Conservation (phyloP, 2,329 filamentous ascomycete genomes). For the Chrysosporium queenslandicum region DNA sequence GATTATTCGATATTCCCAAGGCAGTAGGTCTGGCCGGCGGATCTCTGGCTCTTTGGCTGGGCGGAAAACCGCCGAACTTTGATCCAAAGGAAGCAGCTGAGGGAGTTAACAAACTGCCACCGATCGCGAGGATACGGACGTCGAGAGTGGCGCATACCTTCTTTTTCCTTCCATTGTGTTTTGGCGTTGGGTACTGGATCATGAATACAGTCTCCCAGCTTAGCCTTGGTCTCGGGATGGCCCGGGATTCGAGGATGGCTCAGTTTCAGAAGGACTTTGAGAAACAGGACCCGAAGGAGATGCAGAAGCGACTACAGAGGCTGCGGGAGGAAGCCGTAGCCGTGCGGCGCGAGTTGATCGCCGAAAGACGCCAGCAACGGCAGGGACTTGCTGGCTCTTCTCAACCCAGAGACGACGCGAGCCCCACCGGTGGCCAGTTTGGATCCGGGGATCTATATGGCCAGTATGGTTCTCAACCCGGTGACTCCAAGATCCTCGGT, state of each 20-base stretch:
- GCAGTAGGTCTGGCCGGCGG: background rate
- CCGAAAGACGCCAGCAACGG: background rate
- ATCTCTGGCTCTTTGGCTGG: background rate
- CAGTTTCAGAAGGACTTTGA: background rate
- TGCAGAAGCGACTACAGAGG: background rate
- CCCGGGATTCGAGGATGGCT: background rate
- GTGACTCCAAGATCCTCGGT: conserved; percentile 11
- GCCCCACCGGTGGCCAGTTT: conserved; percentile 7
- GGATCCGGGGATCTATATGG: background rate
- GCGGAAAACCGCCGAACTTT: background rate
- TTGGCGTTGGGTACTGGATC: conserved; percentile 1
- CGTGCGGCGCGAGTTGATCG: background rate
- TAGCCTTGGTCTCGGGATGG: background rate
- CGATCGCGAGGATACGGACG: background rate
- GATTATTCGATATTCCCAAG: conserved; percentile 1
- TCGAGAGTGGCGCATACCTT: background rate
- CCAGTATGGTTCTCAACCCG: conserved; percentile 3
- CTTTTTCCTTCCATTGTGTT: background rate
- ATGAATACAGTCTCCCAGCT: background rate
- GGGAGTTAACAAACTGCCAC: background rate
- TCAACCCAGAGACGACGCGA: conserved; percentile 7
- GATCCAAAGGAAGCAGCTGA: background rate
- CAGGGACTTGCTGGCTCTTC: background rate
- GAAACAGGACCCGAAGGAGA: conserved; percentile 3
- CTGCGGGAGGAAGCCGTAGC: background rate